Evolutionary conservation across 768 basidiomycete genomes (phyloP).

Genomic region (Clavulina sp.): DNA sequence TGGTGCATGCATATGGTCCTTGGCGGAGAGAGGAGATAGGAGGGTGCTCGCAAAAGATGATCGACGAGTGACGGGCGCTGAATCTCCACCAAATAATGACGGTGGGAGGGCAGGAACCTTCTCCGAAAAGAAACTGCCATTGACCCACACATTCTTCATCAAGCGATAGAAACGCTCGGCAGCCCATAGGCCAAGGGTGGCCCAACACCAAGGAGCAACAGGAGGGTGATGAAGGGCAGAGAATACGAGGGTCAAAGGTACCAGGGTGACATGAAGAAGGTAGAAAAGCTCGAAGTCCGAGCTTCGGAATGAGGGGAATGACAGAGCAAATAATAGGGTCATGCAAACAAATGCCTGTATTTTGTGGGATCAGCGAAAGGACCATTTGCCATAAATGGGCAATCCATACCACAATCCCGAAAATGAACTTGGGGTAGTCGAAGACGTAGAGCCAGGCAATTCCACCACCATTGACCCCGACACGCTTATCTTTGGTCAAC

Average conservation of each 20-base stretch:
- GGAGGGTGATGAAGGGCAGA: slow-evolving; percentile 52
- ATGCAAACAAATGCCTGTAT: slow-evolving; percentile 37
- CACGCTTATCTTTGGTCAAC: slow-evolving; percentile 33
- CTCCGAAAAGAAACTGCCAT: slow-evolving; percentile 29
- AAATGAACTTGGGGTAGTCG: slow-evolving; percentile 43
- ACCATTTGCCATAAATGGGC: neutral
- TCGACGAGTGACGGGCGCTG: slow-evolving; percentile 1
- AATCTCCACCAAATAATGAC: no score
- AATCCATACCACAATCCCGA: slow-evolving; percentile 30
- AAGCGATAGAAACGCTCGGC: slow-evolving; percentile 42
- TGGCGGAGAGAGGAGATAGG: neutral
- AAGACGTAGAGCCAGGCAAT: slow-evolving; percentile 31
- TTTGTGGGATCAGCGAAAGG: neutral
- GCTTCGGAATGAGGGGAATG: slow-evolving; percentile 32
- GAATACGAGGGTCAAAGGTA: slow-evolving; percentile 40
- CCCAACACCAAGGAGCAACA: slow-evolving; percentile 51
- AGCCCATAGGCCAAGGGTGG: slow-evolving; percentile 41
- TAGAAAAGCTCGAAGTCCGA: slow-evolving; percentile 50
- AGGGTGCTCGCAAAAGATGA: neutral
- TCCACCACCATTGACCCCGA: slow-evolving; percentile 20
- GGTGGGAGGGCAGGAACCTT: no score
- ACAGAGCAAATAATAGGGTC: slow-evolving; percentile 34
- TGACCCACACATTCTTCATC: slow-evolving; percentile 38
- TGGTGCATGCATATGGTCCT: no score
- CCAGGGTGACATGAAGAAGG: slow-evolving; percentile 41